phyloP scores from a whole-genome alignment of 495 filamentous ascomycete species.

The Lepraria neglecta region DNA sequence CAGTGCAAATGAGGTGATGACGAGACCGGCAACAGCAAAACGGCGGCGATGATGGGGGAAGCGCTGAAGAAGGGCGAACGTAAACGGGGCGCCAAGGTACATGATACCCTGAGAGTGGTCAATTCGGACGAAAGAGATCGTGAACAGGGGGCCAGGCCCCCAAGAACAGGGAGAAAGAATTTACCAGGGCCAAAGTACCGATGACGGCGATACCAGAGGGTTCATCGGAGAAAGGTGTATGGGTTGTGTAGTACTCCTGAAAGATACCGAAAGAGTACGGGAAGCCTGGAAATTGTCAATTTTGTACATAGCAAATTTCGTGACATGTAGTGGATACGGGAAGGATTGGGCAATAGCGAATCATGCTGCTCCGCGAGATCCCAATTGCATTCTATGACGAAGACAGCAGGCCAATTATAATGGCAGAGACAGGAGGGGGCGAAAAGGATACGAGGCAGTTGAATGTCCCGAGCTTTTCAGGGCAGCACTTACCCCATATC shows the following conservation, averaged over 20 bases:
- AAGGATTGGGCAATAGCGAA: not conserved
- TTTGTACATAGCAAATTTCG: not conserved
- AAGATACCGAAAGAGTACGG: slow-evolving; percentile 58
- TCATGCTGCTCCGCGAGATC: not conserved
- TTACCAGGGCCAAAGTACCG: slow-evolving; percentile 44
- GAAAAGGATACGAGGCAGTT: no score
- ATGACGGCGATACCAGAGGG: slow-evolving; percentile 43
- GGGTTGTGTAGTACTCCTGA: slow-evolving; percentile 49
- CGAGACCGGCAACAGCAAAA: slow-evolving; percentile 39
- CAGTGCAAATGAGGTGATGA: slow-evolving; percentile 37
- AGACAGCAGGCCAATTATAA: no score
- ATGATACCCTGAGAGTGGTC: slow-evolving; percentile 40
- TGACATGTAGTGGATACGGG: not conserved
- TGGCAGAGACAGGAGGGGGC: no score
- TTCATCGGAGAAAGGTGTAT: slow-evolving; percentile 39
- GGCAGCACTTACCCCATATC: slow-evolving; percentile 50
- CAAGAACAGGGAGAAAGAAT: not conserved
- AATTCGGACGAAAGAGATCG: not conserved
- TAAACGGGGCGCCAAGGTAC: slow-evolving; percentile 50
- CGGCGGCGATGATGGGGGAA: slow-evolving; percentile 41
- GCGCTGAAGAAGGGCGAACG: slow-evolving; percentile 44
- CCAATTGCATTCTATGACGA: no score
- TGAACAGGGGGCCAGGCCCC: not conserved
- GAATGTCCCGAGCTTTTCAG: not conserved
- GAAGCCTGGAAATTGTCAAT: slow-evolving; percentile 44